Conservation (phyloP, 495 filamentous ascomycete species). For the Penicillium samsonianum region DNA sequence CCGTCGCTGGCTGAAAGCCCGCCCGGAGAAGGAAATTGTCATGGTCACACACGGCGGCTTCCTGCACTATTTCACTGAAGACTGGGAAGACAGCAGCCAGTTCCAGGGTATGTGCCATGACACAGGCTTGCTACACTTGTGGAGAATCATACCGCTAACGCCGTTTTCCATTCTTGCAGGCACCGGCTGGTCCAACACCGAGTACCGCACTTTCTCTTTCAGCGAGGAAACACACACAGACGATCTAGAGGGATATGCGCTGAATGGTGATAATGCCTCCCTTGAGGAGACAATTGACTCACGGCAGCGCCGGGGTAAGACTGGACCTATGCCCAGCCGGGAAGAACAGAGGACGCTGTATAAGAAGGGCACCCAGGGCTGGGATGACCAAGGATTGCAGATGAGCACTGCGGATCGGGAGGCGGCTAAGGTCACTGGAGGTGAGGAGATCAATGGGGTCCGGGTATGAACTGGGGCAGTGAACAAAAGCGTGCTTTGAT, state of each 20-base stretch:
- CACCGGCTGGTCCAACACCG: constrained; percentile 84
- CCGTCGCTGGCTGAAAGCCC: constrained; percentile 66
- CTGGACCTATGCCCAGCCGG: constrained; percentile 35
- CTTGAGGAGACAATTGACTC: constrained; percentile 65
- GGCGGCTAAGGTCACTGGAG: constrained; percentile 37
- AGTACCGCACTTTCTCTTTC: constrained; percentile 77
- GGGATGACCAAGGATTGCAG: constrained; percentile 48
- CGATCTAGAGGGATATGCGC: constrained; percentile 40
- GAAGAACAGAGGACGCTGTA: constrained; percentile 43
- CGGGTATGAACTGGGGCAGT: constrained; percentile 22
- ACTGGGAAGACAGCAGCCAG: constrained; percentile 66
- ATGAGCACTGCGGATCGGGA: constrained; percentile 45
- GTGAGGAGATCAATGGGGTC: constrained; percentile 39
- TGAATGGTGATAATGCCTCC: constrained; percentile 58
- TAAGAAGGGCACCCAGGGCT: constrained; percentile 43
- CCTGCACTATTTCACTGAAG: constrained; percentile 78
- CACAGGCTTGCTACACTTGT: background rate
- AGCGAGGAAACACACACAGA: constrained; percentile 41
- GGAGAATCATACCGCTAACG: background rate
- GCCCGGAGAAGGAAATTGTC: constrained; percentile 60
- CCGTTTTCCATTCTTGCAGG: constrained; percentile 38
- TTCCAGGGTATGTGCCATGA: constrained; percentile 49
- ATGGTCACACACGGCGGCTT: constrained; percentile 75
- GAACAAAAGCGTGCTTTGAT: constrained; percentile 11
- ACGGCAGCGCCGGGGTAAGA: constrained; percentile 55